phyloP scores from a whole-genome alignment of 2,329 filamentous ascomycete genomes.

The Fusarium sp. region DNA sequence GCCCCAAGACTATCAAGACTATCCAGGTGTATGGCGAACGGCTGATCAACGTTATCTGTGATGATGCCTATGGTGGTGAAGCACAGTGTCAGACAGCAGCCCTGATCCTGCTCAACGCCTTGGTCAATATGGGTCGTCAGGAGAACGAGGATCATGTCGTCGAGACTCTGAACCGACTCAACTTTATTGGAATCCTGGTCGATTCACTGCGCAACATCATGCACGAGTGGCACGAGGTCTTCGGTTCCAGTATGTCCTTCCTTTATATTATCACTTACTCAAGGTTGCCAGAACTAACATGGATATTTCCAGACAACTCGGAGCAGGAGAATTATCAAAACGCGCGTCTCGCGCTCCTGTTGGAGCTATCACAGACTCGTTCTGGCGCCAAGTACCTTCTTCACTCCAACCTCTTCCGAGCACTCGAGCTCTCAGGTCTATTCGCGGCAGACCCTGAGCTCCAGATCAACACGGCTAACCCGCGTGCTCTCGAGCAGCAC shows the following conservation, averaged over 20 bases:
- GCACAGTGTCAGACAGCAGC: constrained; percentile 86
- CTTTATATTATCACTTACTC: neutral
- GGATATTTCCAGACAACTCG: constrained; percentile 48
- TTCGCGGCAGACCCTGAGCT: constrained; percentile 94
- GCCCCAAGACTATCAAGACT: constrained; percentile 76
- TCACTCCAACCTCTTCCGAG: constrained; percentile 87
- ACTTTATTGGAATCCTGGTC: constrained; percentile 90
- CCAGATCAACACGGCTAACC: constrained; percentile 79
- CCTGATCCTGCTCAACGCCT: constrained; percentile 82
- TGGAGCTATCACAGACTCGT: constrained; percentile 86
- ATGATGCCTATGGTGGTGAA: constrained; percentile 91
- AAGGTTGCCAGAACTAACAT: constrained; percentile 23
- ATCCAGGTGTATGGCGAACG: constrained; percentile 77
- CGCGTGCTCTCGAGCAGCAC: constrained; percentile 80
- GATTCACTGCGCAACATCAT: constrained; percentile 86
- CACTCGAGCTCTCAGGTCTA: constrained; percentile 83
- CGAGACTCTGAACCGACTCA: constrained; percentile 83
- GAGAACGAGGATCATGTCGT: constrained; percentile 81
- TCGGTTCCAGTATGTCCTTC: constrained; percentile 63
- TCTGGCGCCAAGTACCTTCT: constrained; percentile 89
- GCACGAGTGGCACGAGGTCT: constrained; percentile 73
- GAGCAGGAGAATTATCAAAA: constrained; percentile 68
- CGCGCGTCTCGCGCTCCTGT: constrained; percentile 83
- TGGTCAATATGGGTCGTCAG: constrained; percentile 79
- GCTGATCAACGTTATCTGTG: constrained; percentile 87